Evolutionary conservation across 2,329 filamentous ascomycete genomes (phyloP), one percentile per base, ranked within the genome.

Genomic region (Ophiostoma tasmaniense): DNA sequence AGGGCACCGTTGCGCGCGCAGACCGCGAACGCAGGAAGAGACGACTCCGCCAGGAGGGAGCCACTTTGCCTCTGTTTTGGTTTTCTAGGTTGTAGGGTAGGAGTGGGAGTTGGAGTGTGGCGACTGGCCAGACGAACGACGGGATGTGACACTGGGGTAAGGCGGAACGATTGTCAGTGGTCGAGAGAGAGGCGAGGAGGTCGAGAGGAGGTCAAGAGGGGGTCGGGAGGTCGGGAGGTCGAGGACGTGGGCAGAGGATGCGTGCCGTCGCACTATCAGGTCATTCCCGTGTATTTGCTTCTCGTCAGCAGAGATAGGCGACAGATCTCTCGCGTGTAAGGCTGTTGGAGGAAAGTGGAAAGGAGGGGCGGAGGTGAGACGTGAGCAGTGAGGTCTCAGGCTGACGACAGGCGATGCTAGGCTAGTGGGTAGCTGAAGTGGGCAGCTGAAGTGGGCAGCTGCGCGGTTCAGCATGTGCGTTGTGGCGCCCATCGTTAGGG

Each of bases 1-100:
- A 66, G n/a, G 66, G 39, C 62, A 64, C 66, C 64, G 55, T 33
- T 33, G 67, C 39, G 69, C 69, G 69, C 69, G 67, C 50, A 59
- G 50, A 45, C 35, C 69, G 69, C 69, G 22, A 45, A 33, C 61
- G 67, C 69, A 65, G 50, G 50, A 70, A 45, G 45, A 68, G 65
- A 14, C 67, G 67, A 20, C 33, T 20, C 4, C 67, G 64, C 69
- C 69, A 70, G 28, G 66, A 64, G 35, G 67, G 64, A 68, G 69
- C 69, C 69, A 70, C 64, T 37, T 65, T 65, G 11, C 55, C 55
- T 61, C n/a, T 61, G 2, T 59, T 33, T 17, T 17, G 2, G 30
- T 14, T 30, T 30, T 33, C 4, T 30, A 30, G 25, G 55, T 61
- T 30, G 3, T 61, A 30, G 45, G n/a, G 45, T 52, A n/a, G 50